These are phyloP conservation scores for Neospermospora avenae DNA, from an alignment of 2,329 filamentous ascomycete species.

Conservation along the genomic window DNA sequence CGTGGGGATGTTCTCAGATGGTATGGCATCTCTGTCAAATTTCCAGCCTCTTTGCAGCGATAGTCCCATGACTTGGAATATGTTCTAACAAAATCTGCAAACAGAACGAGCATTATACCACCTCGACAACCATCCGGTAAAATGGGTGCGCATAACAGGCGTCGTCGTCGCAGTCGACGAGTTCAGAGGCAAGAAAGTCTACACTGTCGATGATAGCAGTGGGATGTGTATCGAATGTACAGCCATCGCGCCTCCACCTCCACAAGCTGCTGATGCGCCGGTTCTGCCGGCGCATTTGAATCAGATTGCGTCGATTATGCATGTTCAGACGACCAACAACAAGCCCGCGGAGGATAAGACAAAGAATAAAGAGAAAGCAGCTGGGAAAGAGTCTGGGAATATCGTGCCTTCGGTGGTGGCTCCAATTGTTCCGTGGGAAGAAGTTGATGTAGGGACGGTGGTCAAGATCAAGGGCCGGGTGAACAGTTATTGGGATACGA, in stretches of 20 bases:
- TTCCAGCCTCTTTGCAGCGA: no score
- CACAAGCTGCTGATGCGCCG: background rate
- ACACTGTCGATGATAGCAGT: constrained; percentile 64
- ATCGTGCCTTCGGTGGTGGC: constrained; percentile 52
- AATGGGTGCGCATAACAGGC: constrained; percentile 70
- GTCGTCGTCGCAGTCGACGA: constrained; percentile 63
- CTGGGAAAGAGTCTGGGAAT: constrained; percentile 38
- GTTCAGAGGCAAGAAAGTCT: constrained; percentile 45
- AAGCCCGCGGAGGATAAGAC: background rate
- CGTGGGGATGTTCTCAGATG: constrained; percentile 49
- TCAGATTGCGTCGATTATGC: constrained; percentile 7
- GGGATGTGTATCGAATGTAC: constrained; percentile 52
- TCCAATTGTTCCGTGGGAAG: constrained; percentile 27
- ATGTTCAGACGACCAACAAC: background rate
- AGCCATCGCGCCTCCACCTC: constrained; percentile 20
- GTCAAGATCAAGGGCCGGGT: constrained; percentile 56
- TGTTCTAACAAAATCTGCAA: background rate
- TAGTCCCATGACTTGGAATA: background rate
- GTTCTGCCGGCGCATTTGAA: constrained; percentile 10
- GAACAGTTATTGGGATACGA: constrained; percentile 44
- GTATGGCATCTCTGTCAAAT: constrained; percentile 36
- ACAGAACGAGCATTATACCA: constrained; percentile 60
- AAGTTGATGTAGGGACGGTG: constrained; percentile 50
- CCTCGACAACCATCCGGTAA: constrained; percentile 70
- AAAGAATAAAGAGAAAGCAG: background rate